These are phyloP conservation scores for Digitaria exilis DNA, from an alignment of 202 grass and related monocot species.

Conservation along the genomic window DNA sequence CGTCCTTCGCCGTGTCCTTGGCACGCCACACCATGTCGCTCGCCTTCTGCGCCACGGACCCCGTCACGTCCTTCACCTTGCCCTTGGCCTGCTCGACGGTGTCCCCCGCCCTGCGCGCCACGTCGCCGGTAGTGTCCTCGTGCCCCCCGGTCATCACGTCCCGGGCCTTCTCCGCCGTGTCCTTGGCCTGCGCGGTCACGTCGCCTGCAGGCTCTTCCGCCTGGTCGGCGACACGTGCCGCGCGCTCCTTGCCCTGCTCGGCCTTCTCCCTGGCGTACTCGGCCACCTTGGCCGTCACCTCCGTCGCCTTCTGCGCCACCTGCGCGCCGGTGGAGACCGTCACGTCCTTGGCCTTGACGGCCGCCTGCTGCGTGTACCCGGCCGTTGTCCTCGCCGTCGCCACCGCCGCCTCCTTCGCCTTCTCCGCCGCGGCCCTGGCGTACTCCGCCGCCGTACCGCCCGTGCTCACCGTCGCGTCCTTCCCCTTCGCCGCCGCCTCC, in stretches of 20 bases:
- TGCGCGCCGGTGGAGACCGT: slow-evolving; percentile 38
- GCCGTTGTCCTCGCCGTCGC: slow-evolving; percentile 36
- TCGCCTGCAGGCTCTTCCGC: slow-evolving; percentile 29
- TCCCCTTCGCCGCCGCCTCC: slow-evolving; percentile 50
- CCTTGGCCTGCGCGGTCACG: neutral
- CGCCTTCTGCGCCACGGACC: slow-evolving; percentile 23
- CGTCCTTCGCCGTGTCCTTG: slow-evolving; percentile 28
- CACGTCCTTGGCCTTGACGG: slow-evolving; percentile 48
- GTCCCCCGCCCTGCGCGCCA: neutral
- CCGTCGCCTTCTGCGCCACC: slow-evolving; percentile 48
- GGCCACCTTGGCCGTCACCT: slow-evolving; percentile 42
- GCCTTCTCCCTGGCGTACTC: slow-evolving; percentile 48
- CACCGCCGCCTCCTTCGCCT: slow-evolving; percentile 43
- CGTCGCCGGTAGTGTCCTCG: neutral
- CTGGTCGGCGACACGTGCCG: slow-evolving; percentile 1
- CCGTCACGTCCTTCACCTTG: slow-evolving; percentile 4
- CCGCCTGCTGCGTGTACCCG: slow-evolving; percentile 51
- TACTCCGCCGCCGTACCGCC: slow-evolving; percentile 42
- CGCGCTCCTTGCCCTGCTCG: slow-evolving; percentile 54
- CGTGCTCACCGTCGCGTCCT: slow-evolving; percentile 47
- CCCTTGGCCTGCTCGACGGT: neutral
- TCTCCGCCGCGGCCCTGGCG: slow-evolving; percentile 32
- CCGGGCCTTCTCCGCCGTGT: slow-evolving; percentile 10
- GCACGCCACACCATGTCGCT: neutral
- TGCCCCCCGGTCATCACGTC: slow-evolving; percentile 22